These are phyloP conservation scores for Arabidopsis hybrid DNA, from an alignment of 441 rosid genomes.

Conservation along the genomic window DNA sequence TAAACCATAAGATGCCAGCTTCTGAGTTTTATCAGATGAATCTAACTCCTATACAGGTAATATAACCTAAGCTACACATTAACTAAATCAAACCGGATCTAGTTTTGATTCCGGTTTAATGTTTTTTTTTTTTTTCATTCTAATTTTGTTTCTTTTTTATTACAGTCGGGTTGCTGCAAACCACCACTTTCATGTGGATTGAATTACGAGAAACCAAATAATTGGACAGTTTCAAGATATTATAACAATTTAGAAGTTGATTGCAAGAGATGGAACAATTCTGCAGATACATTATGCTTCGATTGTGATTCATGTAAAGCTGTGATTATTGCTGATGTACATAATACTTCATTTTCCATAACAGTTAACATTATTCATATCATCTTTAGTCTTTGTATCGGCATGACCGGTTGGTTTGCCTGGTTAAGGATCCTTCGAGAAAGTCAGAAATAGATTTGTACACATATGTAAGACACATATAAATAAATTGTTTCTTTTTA, in stretches of 20 bases:
- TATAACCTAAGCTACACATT: background rate
- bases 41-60: slow-evolving; percentile 43
- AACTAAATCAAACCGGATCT: background rate
- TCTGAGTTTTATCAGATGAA: slow-evolving; percentile 42
- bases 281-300: slow-evolving; percentile 27
- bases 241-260: slow-evolving; percentile 30
- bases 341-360: slow-evolving; percentile 2
- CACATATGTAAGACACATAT: background rate
- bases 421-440: slow-evolving; percentile 36
- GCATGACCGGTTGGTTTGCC: slow-evolving; percentile 33
- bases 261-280: slow-evolving; percentile 40
- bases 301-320: slow-evolving; percentile 46
- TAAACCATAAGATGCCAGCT: slow-evolving; percentile 36
- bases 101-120: background rate
- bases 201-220: slow-evolving; percentile 27
- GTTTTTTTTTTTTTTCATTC: background rate
- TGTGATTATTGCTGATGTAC: slow-evolving; percentile 37
- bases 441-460: slow-evolving; percentile 27
- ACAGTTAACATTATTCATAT: slow-evolving; percentile 22
- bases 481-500: background rate
- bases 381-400: slow-evolving; percentile 22
- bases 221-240: slow-evolving; percentile 32
- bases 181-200: slow-evolving; percentile 50
- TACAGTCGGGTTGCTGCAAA: slow-evolving; percentile 46
- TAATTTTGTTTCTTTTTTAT: background rate